Conservation (phyloP, 1,284 basidiomycete genomes). For the Cutaneotrichosporon spelunceum region DNA sequence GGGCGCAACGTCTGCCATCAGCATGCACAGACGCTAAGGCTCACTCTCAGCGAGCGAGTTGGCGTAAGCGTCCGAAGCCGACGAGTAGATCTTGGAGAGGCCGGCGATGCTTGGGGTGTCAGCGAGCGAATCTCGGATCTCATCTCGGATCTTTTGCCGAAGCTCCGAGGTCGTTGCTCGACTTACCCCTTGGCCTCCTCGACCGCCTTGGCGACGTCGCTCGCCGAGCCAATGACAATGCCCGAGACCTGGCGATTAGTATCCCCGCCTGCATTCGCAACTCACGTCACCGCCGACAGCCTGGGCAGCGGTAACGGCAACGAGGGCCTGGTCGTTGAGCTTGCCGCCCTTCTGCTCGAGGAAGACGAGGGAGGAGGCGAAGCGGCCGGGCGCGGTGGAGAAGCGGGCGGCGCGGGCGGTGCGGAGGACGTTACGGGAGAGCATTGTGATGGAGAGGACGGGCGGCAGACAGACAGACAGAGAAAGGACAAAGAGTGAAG, state of each 20-base stretch:
- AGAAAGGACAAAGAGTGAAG: not conserved
- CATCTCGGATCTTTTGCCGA: not conserved
- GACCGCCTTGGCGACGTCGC: conserved; percentile 66
- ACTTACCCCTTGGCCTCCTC: conserved; percentile 74
- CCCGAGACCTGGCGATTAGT: conserved; percentile 65
- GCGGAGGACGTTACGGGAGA: conserved; percentile 24
- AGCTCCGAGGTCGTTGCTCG: not conserved
- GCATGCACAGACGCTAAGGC: conserved; percentile 20
- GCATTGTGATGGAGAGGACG: conserved; percentile 16
- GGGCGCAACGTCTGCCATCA: conserved; percentile 54
- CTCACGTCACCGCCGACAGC: conserved; percentile 63
- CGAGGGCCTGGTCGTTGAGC: conserved; percentile 79
- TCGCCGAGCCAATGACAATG: conserved; percentile 73
- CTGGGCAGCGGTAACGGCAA: conserved; percentile 82
- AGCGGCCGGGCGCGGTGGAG: conserved; percentile 32
- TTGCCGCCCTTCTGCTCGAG: conserved; percentile 81
- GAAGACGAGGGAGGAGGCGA: conserved; percentile 66
- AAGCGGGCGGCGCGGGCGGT: conserved; percentile 19
- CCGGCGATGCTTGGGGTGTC: conserved; percentile 49
- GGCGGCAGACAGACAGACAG: not conserved
- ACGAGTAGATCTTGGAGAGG: conserved; percentile 53
- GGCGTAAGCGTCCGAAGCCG: conserved; percentile 50
- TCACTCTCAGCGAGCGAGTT: conserved; percentile 53
- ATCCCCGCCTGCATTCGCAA: not conserved
- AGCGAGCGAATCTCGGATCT: not conserved